Conservation (phyloP, 768 basidiomycete genomes). For the Thelephora aurantiotincta region DNA sequence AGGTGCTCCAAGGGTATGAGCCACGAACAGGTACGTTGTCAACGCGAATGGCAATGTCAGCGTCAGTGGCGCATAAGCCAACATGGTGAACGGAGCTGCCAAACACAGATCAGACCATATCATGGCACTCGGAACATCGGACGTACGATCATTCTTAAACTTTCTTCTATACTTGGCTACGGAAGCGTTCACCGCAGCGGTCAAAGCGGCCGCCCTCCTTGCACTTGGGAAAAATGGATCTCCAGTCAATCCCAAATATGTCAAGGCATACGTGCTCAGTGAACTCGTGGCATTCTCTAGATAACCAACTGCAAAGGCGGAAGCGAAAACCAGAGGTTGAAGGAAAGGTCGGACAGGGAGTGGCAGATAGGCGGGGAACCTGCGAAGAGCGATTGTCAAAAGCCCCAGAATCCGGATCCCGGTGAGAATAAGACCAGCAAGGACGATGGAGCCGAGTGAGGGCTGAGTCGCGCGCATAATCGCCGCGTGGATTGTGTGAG, state of each 20-base stretch:
- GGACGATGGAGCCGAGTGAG: slow-evolving; percentile 65
- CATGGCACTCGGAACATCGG: background rate
- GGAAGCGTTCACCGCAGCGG: slow-evolving; percentile 29
- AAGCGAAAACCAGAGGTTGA: slow-evolving; percentile 23
- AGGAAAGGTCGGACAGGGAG: slow-evolving; percentile 26
- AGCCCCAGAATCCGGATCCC: slow-evolving; percentile 45
- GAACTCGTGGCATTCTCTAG: slow-evolving; percentile 32
- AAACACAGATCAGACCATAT: slow-evolving; percentile 1
- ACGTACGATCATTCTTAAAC: slow-evolving; percentile 47
- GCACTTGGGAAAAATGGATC: slow-evolving; percentile 38
- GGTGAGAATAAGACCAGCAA: slow-evolving; percentile 68
- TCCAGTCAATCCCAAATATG: slow-evolving; percentile 42
- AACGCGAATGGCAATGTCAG: slow-evolving; percentile 75
- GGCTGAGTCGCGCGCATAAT: slow-evolving; percentile 68
- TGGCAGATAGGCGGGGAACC: slow-evolving; percentile 40
- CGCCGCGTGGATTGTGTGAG: slow-evolving; percentile 65
- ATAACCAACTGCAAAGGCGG: slow-evolving; percentile 26
- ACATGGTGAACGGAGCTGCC: slow-evolving; percentile 49
- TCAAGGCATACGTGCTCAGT: slow-evolving; percentile 43
- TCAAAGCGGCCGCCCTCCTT: slow-evolving; percentile 40
- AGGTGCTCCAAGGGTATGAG: slow-evolving; percentile 60
- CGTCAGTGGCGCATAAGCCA: slow-evolving; percentile 66
- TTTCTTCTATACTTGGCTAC: slow-evolving; percentile 27
- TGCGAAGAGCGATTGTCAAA: slow-evolving; percentile 33
- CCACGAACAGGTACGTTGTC: slow-evolving; percentile 78